These are phyloP conservation scores for Solanum chilense DNA, from an alignment of 257 asterid species.

Conservation along the genomic window DNA sequence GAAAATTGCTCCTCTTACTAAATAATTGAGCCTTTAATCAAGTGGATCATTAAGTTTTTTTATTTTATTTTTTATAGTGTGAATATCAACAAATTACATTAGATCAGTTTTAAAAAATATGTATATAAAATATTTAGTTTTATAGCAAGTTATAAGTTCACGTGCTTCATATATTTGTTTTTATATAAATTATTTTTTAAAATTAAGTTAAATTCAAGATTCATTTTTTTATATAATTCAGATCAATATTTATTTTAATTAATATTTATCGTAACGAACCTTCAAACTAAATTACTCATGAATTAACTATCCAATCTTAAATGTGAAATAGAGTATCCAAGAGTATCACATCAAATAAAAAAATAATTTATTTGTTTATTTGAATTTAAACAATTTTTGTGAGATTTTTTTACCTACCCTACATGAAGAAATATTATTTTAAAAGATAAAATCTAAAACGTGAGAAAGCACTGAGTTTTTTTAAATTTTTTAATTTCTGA, in stretches of 20 bases:
- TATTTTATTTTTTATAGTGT: background rate
- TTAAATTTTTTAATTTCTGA: background rate
- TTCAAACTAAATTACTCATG: background rate
- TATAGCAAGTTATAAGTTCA: background rate
- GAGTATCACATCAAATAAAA: too few species aligned
- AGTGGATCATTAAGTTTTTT: background rate
- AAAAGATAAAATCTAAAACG: background rate
- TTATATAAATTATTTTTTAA: rapidly evolving
- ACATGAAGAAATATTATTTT: background rate
- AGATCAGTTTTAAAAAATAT: background rate
- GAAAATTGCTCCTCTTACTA: background rate
- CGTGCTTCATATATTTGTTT: rapidly evolving
- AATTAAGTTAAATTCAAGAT: background rate
- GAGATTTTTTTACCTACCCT: background rate
- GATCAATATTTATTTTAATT: background rate
- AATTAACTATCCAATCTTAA: background rate
- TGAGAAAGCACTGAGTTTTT: background rate
- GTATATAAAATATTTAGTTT: background rate
- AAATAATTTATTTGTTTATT: too few species aligned
- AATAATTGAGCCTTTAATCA: background rate
- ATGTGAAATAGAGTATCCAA: rapidly evolving
- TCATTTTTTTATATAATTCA: background rate
- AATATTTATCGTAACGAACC: background rate
- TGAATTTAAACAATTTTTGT: rapidly evolving
- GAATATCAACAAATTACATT: too few species aligned